Base-by-base conservation (phyloP, 148 eudicot species). In the Rhododendron williamsianum region DNA sequence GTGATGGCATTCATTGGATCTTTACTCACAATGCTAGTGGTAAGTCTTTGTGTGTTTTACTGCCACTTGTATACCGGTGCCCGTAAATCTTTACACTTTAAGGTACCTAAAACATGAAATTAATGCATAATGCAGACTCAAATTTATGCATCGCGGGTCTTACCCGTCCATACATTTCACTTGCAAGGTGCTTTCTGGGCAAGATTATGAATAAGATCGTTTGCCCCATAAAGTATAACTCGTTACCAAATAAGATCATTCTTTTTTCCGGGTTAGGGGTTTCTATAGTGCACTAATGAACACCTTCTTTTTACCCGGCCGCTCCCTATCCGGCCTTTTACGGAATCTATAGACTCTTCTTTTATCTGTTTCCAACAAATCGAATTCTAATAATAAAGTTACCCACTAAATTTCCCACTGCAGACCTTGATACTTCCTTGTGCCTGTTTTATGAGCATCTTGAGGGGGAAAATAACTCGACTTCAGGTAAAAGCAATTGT, bases 1-100 rank as follows among this genome's bases (percentile, higher is more conserved):
- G 96, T 96, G 86, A 95, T 95, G 97, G 92, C 99, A 80, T 73
- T 96, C 85, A 94, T 96, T 77, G 99, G 99, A 86, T 96, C 99
- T 23, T 89, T 94, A 60, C 92, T 96, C 54, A 95, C 98, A 48
- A 96, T 96, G 98, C 97, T 96, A 84, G 96, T 95, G 19, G 99
- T 96, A 91, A 89, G 93, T 91, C 49, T 38, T 83, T 43, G 9
- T 52, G 58, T 16, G 81, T 11, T 79, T 54, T 41, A 12, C 78
- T 84, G n/a, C 67, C 18, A 45, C 18, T 52, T 83, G 60, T 9
- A 30, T 30, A 23, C 74, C 49, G 1, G 8, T 10, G 54, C 3
- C 2, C 74, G 18, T 11, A 69, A 0, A 2, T 27, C 0, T 69
- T 69, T 46, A 46, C 49, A 46, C 49, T 46, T 46, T 46, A 23